Percentiles rank a stretch among this genome's conserved stretches.
phyloP scores from a whole-genome alignment of 768 basidiomycete species.

The Saitozyma podzolica region DNA sequence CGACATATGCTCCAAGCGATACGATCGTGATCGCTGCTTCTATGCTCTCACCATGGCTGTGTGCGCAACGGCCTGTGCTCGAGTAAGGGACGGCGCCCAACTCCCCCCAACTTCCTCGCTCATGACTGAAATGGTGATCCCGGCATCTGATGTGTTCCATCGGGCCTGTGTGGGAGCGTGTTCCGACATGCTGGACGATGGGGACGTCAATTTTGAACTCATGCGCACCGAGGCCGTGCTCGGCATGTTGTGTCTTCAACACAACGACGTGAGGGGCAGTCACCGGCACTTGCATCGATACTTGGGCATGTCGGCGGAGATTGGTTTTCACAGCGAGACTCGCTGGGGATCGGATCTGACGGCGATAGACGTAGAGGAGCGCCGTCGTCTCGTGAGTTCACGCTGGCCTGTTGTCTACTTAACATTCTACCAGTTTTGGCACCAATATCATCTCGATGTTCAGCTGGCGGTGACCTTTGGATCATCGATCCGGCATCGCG shows the following conservation, averaged over 20 bases:
- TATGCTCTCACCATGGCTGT: background rate
- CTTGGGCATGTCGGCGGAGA: no score
- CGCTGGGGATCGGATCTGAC: background rate
- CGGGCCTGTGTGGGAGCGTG: slow-evolving; percentile 15
- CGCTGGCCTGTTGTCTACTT: background rate
- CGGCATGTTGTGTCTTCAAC: no score
- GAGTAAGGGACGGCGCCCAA: background rate
- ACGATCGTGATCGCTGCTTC: background rate
- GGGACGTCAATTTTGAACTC: no score
- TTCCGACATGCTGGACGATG: slow-evolving; percentile 7
- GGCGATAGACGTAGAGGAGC: background rate
- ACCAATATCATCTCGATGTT: background rate
- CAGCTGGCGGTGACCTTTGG: background rate
- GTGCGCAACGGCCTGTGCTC: background rate
- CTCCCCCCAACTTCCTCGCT: background rate
- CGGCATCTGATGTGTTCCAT: slow-evolving; percentile 13
- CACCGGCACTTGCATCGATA: no score
- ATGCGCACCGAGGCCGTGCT: no score
- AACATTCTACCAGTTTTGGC: background rate
- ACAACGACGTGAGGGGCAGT: no score
- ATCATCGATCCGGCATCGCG: background rate
- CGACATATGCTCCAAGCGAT: background rate
- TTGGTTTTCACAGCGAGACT: background rate
- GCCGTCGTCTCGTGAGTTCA: background rate
- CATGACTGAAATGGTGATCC: background rate